Base-by-base conservation (phyloP, 1,139 yeast species). In the Eremothecium gossypii region DNA sequence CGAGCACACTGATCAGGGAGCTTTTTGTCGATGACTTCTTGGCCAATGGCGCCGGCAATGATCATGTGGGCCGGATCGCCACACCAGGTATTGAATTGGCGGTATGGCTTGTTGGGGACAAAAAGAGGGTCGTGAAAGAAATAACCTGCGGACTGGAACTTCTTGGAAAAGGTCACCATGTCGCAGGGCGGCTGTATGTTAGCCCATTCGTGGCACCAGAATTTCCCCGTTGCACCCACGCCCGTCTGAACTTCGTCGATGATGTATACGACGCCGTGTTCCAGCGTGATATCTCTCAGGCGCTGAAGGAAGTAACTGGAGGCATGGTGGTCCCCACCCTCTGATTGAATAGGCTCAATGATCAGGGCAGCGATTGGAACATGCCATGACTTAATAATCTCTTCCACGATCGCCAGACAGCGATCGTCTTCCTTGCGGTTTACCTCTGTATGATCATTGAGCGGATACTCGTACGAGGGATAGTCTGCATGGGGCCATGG, bases 41-140 rank as follows among this genome's bases (percentile, higher is more conserved):
- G 68, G 49, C 74, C 76, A 51, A 81, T 79, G 45, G 82, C 70
- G 53, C 75, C 76, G 36, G 84, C 83, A 49, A 78, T 64, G 42
- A 77, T 65, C 63, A 79, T 77, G 64, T 75, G 75, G 30, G 82
- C 76, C 58, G 87, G 85, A 59, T 81, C 87, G 55, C 87, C 89
- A 65, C 86, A 80, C 89, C 89, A 81, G 48, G 89, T 81, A 72
- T 81, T 81, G 69, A 81, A 81, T 61, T 80, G 87, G 66, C 87
- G 74, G 66, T 76, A 80, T 8, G 87, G 76, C 51, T 68, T 69
- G 51, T 71, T 73, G 48, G 84, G 84, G 54, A 76, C 71, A 52
- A 79, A 73, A 41, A 70, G 68, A 29, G 76, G 76, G 61, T 80
- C 77, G 50, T 71, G 74, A 72, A 77, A 81, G 68, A 74, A 81